phyloP scores from a whole-genome alignment of 345 rosid species.

The Gossypium anomalum region DNA sequence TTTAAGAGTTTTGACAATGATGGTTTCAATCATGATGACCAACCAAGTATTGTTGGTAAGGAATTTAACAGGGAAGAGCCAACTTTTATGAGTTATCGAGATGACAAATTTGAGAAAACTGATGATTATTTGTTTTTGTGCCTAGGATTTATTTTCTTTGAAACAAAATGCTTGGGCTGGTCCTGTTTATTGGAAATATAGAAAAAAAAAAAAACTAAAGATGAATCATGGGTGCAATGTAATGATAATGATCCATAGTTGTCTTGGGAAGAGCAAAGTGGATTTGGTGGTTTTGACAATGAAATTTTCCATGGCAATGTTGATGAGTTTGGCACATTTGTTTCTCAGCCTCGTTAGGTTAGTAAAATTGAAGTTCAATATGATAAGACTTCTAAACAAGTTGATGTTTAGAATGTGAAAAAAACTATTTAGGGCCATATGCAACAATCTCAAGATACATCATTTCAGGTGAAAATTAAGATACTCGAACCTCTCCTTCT shows the following conservation, averaged over 20 bases:
- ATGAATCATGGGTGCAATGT: conserved; percentile 38
- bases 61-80: conserved; percentile 41
- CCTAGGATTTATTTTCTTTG: conserved; percentile 55
- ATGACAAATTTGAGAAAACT: conserved; percentile 50
- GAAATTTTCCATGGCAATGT: conserved; percentile 53
- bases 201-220: conserved; percentile 37
- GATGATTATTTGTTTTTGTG: conserved; percentile 62
- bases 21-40: conserved; percentile 52
- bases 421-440: conserved; percentile 80
- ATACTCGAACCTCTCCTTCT: too few species aligned
- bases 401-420: conserved; percentile 78
- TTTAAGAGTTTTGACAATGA: conserved; percentile 44
- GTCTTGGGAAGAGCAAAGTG: conserved; percentile 60
- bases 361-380: conserved; percentile 74
- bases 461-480: conserved; percentile 14
- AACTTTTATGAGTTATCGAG: conserved; percentile 43
- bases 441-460: conserved; percentile 39
- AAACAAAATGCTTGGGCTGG: conserved; percentile 97
- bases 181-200: conserved; percentile 94
- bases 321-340: conserved; percentile 48
- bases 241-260: conserved; percentile 48
- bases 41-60: conserved; percentile 40
- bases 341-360: conserved; percentile 93
- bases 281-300: conserved; percentile 48
- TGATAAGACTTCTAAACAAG: conserved; percentile 89